A percentile compares a stretch with the other conserved stretches of the same genome.
Conservation (phyloP, 257 asterid genomes). For the Plectranthus barbatus region DNA sequence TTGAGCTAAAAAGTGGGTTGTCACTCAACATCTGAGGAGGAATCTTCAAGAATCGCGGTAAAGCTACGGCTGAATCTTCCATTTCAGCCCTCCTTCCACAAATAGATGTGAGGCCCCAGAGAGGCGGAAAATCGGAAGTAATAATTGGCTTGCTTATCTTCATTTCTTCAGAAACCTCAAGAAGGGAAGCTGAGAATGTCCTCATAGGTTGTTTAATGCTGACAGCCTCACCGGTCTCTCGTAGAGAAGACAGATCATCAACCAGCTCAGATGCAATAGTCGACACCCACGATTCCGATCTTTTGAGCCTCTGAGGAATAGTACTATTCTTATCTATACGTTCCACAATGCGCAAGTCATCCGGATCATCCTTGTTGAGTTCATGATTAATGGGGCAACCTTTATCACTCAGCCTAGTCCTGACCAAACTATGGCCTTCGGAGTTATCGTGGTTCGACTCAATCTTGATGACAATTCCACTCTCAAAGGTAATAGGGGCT, state of each 20-base stretch:
- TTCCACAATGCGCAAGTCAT: conserved; percentile 24
- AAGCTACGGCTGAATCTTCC: conserved; percentile 68
- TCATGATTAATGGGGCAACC: conserved; percentile 17
- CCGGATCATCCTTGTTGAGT: conserved; percentile 12
- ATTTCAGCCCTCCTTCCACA: conserved; percentile 74
- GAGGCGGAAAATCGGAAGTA: conserved; percentile 38
- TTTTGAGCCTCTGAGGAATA: conserved; percentile 23
- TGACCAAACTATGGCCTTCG: conserved; percentile 2
- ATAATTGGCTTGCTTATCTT: conserved; percentile 26
- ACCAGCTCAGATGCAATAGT: conserved; percentile 24
- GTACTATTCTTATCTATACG: conserved; percentile 16
- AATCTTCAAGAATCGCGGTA: conserved; percentile 48
- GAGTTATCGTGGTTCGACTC: conserved; percentile 22
- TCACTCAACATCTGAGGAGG: conserved; percentile 56
- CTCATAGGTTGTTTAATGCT: conserved; percentile 26
- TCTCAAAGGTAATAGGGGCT: conserved; percentile 28
- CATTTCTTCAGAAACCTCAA: conserved; percentile 39
- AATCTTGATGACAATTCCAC: conserved; percentile 22
- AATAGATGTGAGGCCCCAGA: conserved; percentile 69
- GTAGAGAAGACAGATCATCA: conserved; percentile 20
- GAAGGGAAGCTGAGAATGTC: conserved; percentile 27
- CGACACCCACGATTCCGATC: conserved; percentile 18
- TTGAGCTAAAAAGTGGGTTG: conserved; percentile 20
- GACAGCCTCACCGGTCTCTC: conserved; percentile 14
- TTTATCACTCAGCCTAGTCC: conserved; percentile 16